Evolutionary conservation across 352 stramenopile genomes (phyloP).

Genomic region (Aphanomyces astaci): DNA sequence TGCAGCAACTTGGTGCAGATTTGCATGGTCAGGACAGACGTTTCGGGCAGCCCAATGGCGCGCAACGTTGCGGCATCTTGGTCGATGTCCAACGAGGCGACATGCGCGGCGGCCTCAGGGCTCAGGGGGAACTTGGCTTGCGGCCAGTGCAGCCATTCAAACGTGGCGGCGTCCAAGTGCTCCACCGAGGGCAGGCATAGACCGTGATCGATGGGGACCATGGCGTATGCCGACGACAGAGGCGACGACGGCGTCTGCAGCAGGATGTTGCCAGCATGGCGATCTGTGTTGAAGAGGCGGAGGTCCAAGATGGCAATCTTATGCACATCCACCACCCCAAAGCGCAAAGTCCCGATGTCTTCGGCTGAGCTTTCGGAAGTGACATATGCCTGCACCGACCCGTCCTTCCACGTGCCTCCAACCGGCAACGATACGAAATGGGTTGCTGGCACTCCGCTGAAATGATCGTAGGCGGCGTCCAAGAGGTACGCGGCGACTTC

Average conservation of each 20-base stretch:
- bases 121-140: conserved; percentile 85
- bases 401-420: conserved; percentile 63
- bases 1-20: conserved; percentile 70
- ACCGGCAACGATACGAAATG: conserved; percentile 60
- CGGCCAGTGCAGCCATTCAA: conserved; percentile 84
- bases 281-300: conserved; percentile 85
- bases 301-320: conserved; percentile 85
- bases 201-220: conserved; percentile 86
- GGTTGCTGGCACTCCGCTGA: conserved; percentile 78
- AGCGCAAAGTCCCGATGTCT: conserved; percentile 83
- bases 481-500: conserved; percentile 79
- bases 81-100: conserved; percentile 50
- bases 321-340: conserved; percentile 75
- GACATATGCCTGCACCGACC: conserved; percentile 80
- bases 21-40: conserved; percentile 74
- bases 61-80: conserved; percentile 56
- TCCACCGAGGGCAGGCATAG: conserved; percentile 79
- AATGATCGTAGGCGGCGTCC: conserved; percentile 65
- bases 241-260: conserved; percentile 33
- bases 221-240: conserved; percentile 42
- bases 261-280: conserved; percentile 82
- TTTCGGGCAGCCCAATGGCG: conserved; percentile 67
- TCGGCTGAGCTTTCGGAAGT: conserved; percentile 75
- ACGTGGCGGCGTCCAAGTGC: conserved; percentile 68
- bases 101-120: conserved; percentile 60